Base-by-base conservation (phyloP, 1,139 yeast species). In the Saccharomyces pastorianus region DNA sequence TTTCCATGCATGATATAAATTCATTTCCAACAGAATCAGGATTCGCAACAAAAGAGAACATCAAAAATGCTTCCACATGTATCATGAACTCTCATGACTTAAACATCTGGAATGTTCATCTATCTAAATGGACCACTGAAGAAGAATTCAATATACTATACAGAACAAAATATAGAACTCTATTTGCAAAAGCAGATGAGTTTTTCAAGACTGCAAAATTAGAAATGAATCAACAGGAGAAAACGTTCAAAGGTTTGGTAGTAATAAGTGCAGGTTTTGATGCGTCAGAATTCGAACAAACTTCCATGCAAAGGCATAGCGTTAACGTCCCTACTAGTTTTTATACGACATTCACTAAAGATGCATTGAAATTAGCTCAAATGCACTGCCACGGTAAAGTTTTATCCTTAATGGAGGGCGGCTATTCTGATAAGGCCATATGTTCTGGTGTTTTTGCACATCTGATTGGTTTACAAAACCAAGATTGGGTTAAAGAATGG, bases 231-330 rank as follows among this genome's bases (percentile, higher is more conserved):
- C 67, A 67, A 13, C 52, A 32, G 56, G 65, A 64, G n/a, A 61
- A 66, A 58, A 80, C 81, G 0, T 87, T 84, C 69, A 84, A 83
- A 63, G 89, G 93, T 0, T 68, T 88, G 57, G 81, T 88, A 5
- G 77, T 85, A 17, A 76, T 88, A 1, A 85, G 95, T 47, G 93
- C 96, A 0, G 96, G 96, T 2, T 88, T 88, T 67, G 96, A 88
- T 71, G 96, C 95, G 2, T 84, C 89, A 29, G 96, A 88, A 67
- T 84, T 81, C 66, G 96, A 88, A 66, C 84, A 84, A 56, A 81
- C 82, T 23, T 82, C 84, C 55, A 88, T 88, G 96, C 96, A 88
- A 70, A 76, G 96, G 56, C 96, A 88, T 65, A 84, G 84, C 0
- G 88, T 85, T 34, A 84, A 85, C 61, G 91, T 88, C 4, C 96